These are phyloP conservation scores for Akanthomyces lecanii DNA, from an alignment of 2,329 filamentous ascomycete species.

Conservation along the genomic window DNA sequence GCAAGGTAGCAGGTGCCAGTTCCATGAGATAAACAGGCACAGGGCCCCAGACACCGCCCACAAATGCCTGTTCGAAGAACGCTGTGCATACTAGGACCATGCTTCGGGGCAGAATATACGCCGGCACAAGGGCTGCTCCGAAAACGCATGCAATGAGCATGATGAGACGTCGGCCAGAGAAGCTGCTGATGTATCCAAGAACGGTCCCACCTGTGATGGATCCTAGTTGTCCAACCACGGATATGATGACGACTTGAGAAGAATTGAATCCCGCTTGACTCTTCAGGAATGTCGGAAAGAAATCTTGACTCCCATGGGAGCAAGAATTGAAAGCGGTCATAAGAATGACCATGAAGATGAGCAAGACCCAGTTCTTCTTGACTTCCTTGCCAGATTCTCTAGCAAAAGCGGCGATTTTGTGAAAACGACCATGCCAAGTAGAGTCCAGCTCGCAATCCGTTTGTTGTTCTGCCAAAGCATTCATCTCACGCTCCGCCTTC, in stretches of 20 bases:
- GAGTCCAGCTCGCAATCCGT: too few species aligned
- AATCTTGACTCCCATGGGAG: not conserved
- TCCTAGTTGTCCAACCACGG: not conserved
- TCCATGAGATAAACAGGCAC: not conserved
- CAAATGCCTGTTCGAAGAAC: not conserved
- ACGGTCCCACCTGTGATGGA: not conserved
- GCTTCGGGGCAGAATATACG: too few species aligned
- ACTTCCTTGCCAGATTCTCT: too few species aligned
- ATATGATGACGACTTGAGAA: not conserved
- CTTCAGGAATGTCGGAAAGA: not conserved
- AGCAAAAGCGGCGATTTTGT: too few species aligned
- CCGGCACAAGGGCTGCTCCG: not conserved
- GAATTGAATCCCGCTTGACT: not conserved
- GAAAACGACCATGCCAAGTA: too few species aligned
- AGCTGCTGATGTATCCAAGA: not conserved
- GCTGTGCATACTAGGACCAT: not conserved
- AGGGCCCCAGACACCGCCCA: not conserved
- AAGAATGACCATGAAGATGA: not conserved
- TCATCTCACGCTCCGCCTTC: too few species aligned
- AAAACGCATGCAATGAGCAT: not conserved
- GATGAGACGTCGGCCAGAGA: not conserved
- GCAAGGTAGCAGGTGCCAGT: not conserved
- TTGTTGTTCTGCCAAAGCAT: too few species aligned
- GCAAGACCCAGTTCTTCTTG: too few species aligned
- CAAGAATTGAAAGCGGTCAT: not conserved